Evolutionary conservation across 441 rosid species (phyloP).

Genomic region (Adansonia madagascariensis): DNA sequence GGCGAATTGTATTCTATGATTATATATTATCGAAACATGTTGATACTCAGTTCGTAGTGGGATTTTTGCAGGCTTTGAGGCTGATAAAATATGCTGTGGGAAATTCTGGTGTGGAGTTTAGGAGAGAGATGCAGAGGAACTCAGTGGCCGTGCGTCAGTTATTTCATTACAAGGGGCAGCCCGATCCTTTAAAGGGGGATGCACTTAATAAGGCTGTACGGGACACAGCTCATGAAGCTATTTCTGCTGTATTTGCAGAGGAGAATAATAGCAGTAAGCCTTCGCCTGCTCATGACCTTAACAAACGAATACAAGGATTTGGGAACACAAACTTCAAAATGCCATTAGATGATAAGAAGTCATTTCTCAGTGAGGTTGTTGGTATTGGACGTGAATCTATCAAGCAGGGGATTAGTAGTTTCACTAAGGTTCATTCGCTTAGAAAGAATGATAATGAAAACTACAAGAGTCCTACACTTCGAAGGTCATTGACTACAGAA

Average conservation of each 20-base stretch:
- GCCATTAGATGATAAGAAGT: conserved; percentile 81
- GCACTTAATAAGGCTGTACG: conserved; percentile 94
- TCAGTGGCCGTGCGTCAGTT: conserved; percentile 83
- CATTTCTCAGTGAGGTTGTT: conserved; percentile 93
- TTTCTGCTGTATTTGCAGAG: conserved; percentile 82
- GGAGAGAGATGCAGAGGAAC: conserved; percentile 96
- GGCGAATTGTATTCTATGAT: not conserved
- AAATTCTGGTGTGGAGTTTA: conserved; percentile 89
- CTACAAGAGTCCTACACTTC: conserved; percentile 86
- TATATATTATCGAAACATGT: conserved; percentile 6
- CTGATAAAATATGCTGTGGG: conserved; percentile 87
- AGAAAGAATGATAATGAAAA: conserved; percentile 79
- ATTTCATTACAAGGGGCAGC: conserved; percentile 85
- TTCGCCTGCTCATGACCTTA: conserved; percentile 62
- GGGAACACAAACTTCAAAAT: conserved; percentile 81
- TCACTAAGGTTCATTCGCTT: conserved; percentile 69
- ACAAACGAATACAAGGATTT: conserved; percentile 86
- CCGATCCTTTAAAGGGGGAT: conserved; percentile 95
- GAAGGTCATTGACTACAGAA: conserved; percentile 82
- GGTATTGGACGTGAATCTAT: conserved; percentile 91
- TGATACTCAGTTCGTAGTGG: conserved; percentile 29
- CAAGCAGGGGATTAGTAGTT: conserved; percentile 85
- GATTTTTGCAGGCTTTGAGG: conserved; percentile 71
- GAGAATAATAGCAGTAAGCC: conserved; percentile 50
- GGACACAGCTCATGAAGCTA: conserved; percentile 85